A percentile compares a stretch with the other conserved stretches of the same genome.
Conservation (phyloP, 2,329 filamentous ascomycete species). For the Fusarium equiseti region DNA sequence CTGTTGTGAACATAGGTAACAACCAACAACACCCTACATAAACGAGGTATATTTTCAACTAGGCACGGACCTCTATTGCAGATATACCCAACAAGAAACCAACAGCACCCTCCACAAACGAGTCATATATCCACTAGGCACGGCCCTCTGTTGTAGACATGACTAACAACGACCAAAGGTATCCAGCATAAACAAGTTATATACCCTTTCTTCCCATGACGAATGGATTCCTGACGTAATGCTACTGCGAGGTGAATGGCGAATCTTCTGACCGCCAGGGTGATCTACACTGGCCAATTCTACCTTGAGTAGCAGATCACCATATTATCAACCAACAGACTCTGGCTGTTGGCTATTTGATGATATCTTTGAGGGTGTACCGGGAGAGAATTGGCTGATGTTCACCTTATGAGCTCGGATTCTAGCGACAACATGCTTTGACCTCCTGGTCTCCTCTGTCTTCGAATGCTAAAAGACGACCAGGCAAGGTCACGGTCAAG, state of each 20-base stretch:
- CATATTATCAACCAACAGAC: background rate
- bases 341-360: background rate
- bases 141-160: background rate
- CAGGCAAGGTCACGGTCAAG: background rate
- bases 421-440: background rate
- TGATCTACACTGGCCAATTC: background rate
- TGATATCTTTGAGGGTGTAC: background rate
- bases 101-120: background rate
- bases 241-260: background rate
- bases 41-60: background rate
- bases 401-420: background rate
- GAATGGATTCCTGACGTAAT: background rate
- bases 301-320: background rate
- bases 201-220: background rate
- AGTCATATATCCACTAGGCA: background rate
- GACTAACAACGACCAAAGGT: background rate
- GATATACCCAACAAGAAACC: background rate
- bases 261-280: background rate
- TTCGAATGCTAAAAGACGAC: background rate
- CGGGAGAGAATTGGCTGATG: background rate
- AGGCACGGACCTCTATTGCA: background rate
- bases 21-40: background rate
- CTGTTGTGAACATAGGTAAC: background rate
- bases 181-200: background rate
- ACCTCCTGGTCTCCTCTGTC: background rate